Evolutionary conservation across 2,329 filamentous ascomycete genomes (phyloP), one percentile per base, ranked within the genome.

Genomic region (Thielaviopsis musarum): DNA sequence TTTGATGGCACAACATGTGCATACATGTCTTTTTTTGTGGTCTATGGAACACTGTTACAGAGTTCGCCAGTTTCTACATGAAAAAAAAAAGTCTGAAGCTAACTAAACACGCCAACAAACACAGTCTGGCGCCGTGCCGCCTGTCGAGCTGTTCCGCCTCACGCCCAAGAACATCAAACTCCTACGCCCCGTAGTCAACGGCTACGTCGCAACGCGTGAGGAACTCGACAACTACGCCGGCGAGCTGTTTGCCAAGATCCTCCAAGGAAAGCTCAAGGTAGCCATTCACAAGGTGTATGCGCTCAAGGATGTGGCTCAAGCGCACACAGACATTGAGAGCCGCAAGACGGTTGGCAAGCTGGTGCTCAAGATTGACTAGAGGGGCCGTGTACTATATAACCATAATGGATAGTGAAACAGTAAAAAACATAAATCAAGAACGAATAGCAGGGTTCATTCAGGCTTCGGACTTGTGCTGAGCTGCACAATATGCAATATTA

Each of bases 321-420:
- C 88, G 13, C 89, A 95, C 63, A 71, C 73, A 55, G 88, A 95
- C 69, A 77, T 96, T 52, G 87, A 94, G 71, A 80, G 87, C 51
- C 77, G 90, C 65, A 88, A 85, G 75, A 93, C 88, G 1, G 88
- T 82, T 12, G 91, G 91, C 19, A 95, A 95, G 75, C 70, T 94
- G 63, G 69, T 96, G 59, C 70, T 95, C 66, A 84, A 83, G 72
- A 78, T 82, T 54, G 84, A 73, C 64, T 71, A 66, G 3, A 9
- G n/a, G 17, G 52, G 17, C 13, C 38, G 38, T 45, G 38, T 38
- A n/a, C n/a, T n/a, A 13, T 34, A 17, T 38, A 41, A 19, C 17
- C 1, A 17, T 12, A 56, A 22, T 45, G 15, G 22, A 38, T 2
- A 19, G 21, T 21, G 19, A 12, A 30, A 21, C 30, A 26, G 59